Base-by-base conservation (phyloP, 176 grass and related monocot genomes). In the Carex parvula region DNA sequence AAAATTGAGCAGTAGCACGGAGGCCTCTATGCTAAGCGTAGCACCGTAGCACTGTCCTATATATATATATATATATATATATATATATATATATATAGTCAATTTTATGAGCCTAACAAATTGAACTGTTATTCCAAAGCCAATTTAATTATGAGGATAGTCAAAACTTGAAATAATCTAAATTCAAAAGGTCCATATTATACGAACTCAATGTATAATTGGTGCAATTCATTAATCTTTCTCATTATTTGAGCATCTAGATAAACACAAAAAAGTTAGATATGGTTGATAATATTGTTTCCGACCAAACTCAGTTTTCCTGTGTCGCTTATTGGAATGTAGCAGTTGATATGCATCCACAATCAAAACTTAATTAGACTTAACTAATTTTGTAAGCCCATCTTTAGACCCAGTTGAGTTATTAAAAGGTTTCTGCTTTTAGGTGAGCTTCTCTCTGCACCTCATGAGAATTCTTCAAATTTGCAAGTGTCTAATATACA, bases 341-440 rank as follows among this genome's bases (percentile, higher is more conserved):
- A 64, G 59, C 41, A 81, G 58, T 64, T 81, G 79, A 64, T 35
- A 81, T 81, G 79, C 39, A 81, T 81, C 35, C 79, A 78, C 59
- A 33, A 57, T 78, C 5, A 3, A 35, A n/a, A n/a, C n/a, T n/a
- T n/a, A n/a, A n/a, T n/a, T 41, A n/a, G 0, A 15, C 21, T 73
- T 11, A 73, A 8, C 14, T 12, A 11, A 8, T 42, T 42, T 42
- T 42, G 13, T 72, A 50, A 24, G 41, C 70, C 70, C 41, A 24
- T 50, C 17, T 72, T 21, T 48, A 73, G n/a, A 42, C 41, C 70
- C 70, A 55, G 21, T 56, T 77, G 22, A 32, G 22, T 29, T 3
- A 9, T 78, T 10, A 78, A 55, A 17, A 56, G 7, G 8, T 54
- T 75, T 53, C 2, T 54, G 11, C 66, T 26, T 54, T 75, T 75